Percentiles rank a stretch among this genome's conserved stretches.
phyloP scores from a whole-genome alignment of 345 rosid genomes.

The Lepidium didymum region DNA sequence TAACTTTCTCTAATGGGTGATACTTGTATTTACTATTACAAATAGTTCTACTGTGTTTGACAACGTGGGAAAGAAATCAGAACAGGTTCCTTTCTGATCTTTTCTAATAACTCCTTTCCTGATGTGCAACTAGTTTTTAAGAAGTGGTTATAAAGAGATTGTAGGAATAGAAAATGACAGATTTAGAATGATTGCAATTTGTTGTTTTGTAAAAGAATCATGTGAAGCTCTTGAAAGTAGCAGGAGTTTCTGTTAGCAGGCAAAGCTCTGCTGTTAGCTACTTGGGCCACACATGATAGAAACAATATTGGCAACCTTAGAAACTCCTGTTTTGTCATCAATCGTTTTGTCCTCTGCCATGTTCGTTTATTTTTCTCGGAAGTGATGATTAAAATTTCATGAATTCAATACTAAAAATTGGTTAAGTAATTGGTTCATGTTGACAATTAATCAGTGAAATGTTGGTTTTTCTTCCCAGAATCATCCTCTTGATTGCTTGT shows the following conservation, averaged over 20 bases:
- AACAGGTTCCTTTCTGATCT: constrained; percentile 15
- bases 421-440: background rate
- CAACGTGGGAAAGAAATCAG: constrained; percentile 18
- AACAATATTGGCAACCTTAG: constrained; percentile 26
- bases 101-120: constrained; percentile 18
- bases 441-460: background rate
- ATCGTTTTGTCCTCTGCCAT: constrained; percentile 19
- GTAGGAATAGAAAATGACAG: constrained; percentile 21
- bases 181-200: constrained; percentile 21
- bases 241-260: constrained; percentile 14
- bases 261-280: constrained; percentile 26
- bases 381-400: constrained; percentile 3
- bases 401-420: background rate
- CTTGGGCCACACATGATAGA: constrained; percentile 26
- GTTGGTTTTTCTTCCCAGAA: background rate
- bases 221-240: constrained; percentile 25
- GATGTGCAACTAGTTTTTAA: constrained; percentile 21
- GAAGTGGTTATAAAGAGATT: constrained; percentile 21
- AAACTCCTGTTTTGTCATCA: constrained; percentile 28
- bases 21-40: background rate
- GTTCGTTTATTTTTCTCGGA: background rate
- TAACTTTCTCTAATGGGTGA: background rate
- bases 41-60: constrained; percentile 10
- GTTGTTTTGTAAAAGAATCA: constrained; percentile 23
- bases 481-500: constrained; percentile 9